phyloP scores from a whole-genome alignment of 805 yeast genomes.

The Tetrapisispora nanseiensis region DNA sequence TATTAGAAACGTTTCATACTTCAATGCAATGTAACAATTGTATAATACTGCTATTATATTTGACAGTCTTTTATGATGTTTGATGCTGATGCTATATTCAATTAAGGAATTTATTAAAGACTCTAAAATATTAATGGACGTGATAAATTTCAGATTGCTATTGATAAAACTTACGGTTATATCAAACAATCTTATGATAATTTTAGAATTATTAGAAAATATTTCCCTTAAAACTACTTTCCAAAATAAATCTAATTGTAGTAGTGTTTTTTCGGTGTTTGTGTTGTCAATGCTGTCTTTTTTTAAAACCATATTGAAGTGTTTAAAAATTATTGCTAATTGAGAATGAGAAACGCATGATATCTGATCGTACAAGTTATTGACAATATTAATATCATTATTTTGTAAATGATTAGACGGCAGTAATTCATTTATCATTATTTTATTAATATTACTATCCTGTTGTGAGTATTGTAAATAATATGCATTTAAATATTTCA shows the following conservation, averaged over 20 bases:
- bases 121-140: neutral
- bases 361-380: neutral
- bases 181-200: conserved; percentile 11
- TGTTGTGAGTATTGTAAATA: conserved; percentile 14
- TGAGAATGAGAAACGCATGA: conserved; percentile 1
- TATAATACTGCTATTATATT: conserved; percentile 23
- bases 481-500: conserved; percentile 7
- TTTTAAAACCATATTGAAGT: neutral
- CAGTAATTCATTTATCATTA: conserved; percentile 14
- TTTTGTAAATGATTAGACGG: neutral
- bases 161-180: conserved; percentile 16
- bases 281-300: neutral
- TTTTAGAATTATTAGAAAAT: conserved; percentile 1
- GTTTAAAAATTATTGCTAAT: neutral
- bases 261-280: neutral
- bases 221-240: conserved; percentile 6
- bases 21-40: conserved; percentile 16
- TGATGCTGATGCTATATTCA: conserved; percentile 11
- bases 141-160: conserved; percentile 5
- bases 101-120: conserved; percentile 7
- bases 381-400: neutral
- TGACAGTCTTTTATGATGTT: conserved; percentile 13
- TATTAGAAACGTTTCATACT: conserved; percentile 8
- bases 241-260: conserved; percentile 8
- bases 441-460: conserved; percentile 10